A percentile compares a stretch with the other conserved stretches of the same genome.
Evolutionary conservation across 179 eudicot genomes (phyloP).

Genomic region (Pouteria campechiana): DNA sequence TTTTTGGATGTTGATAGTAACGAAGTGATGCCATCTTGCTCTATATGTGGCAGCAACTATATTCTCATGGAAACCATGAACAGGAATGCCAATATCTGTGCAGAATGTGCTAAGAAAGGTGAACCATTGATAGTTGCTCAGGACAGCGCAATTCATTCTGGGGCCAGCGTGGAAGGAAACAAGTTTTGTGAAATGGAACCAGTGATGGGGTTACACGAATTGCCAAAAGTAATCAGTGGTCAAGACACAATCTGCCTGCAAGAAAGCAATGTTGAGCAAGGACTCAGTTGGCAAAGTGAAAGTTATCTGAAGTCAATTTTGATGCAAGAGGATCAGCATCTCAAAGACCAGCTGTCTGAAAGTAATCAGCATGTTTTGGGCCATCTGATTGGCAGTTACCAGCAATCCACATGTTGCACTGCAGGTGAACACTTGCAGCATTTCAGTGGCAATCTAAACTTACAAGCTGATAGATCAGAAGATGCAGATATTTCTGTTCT

Average conservation of each 20-base stretch:
- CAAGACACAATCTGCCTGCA: conserved; percentile 9
- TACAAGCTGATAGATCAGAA: conserved; percentile 31
- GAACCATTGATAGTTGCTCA: too few relatives aligned
- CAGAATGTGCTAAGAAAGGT: too few relatives aligned
- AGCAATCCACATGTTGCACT: conserved; percentile 14
- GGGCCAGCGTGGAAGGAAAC: conserved; percentile 14
- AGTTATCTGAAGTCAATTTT: too few relatives aligned
- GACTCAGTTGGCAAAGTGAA: conserved; percentile 11
- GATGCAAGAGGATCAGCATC: conserved; percentile 18
- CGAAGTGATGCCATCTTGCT: conserved; percentile 32
- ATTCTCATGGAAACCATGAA: conserved; percentile 22
- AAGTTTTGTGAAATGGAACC: conserved; percentile 14
- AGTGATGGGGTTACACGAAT: conserved; percentile 9
- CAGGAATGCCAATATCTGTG: too few relatives aligned
- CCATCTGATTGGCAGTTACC: conserved; percentile 8
- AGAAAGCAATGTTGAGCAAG: conserved; percentile 16
- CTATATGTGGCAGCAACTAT: conserved; percentile 51
- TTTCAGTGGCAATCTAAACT: conserved; percentile 9
- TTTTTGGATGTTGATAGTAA: conserved; percentile 11
- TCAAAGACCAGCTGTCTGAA: too few relatives aligned
- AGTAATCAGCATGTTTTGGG: conserved; percentile 12
- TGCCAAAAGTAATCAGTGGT: conserved; percentile 19
- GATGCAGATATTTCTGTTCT: conserved; percentile 76
- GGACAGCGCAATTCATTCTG: too few relatives aligned
- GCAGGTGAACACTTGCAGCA: conserved; percentile 15